Evolutionary conservation across 805 yeast genomes (phyloP), one percentile per base, ranked within the genome.

Genomic region (Saturnispora mendoncae): DNA sequence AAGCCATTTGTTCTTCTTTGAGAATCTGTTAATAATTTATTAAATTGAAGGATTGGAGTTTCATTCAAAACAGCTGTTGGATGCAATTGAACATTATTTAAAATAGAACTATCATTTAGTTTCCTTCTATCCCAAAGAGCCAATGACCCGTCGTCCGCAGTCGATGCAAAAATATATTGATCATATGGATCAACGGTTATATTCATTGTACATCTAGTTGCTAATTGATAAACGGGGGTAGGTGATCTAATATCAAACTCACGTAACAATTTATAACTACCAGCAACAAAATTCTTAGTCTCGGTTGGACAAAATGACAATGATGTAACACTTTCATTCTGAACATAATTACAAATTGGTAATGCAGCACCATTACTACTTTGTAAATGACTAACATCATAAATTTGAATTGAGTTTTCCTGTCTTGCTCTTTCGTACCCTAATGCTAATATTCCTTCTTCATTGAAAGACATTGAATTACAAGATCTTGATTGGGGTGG

Each of bases 121-220:
- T 72, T 78, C 48, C 94, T 66, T 47, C 85, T 68, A 56, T 84
- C 94, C 84, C 88, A 88, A 6, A 88, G 67, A 0, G 90, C 80
- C 38, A 87, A 62, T 0, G 92, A 74, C 2, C 95, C 95, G 53
- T 84, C 90, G 51, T 87, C 95, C 39, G 84, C 76, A 47, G 74
- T 74, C 0, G 94, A 78, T 14, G 85, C 76, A 57, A 88, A 84
- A 46, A 74, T 68, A 58, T 74, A 71, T 10, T 69, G 70, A 52
- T 78, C 76, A 53, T 76, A 76, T 3, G 83, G 90, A 54, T 84
- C 88, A 24, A 79, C 65, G 7, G 74, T 68, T 35, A 88, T 68
- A 15, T 82, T 82, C 51, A 75, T 68, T 0, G 87, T 76, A 45
- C 84, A 74, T 51, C 80, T 75, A 1, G 94, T 81, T 2, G 88